A percentile compares a stretch with the other conserved stretches of the same genome.
Evolutionary conservation across 805 yeast species (phyloP).

Genomic region (Myxozyma neglecta): DNA sequence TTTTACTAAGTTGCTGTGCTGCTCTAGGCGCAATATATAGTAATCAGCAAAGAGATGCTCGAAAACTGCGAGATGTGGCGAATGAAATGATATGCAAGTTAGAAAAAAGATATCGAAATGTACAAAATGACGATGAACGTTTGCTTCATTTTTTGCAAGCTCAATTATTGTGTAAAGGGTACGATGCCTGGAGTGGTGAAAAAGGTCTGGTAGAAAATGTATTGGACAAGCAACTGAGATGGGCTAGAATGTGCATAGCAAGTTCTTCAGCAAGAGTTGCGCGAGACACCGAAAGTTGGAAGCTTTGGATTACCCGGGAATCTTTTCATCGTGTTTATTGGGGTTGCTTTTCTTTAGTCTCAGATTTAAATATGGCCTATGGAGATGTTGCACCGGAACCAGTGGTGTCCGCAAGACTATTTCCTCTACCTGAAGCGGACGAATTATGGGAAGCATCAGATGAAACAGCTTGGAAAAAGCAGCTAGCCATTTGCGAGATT

Average conservation of each 20-base stretch:
- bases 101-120: too few relatives aligned
- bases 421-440: constrained; percentile 33
- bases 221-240: constrained; percentile 6
- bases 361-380: background rate
- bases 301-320: constrained; percentile 6
- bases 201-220: constrained; percentile 7
- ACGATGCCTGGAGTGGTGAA: constrained; percentile 18
- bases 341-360: constrained; percentile 11
- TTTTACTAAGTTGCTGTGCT: background rate
- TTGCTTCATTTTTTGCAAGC: constrained; percentile 6
- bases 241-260: constrained; percentile 1
- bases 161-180: constrained; percentile 2
- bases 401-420: constrained; percentile 16
- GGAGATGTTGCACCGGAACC: constrained; percentile 10
- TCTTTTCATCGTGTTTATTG: constrained; percentile 11
- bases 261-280: background rate
- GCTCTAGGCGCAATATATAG: constrained; percentile 1
- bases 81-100: background rate
- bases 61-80: background rate
- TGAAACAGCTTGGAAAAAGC: background rate
- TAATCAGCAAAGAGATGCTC: background rate
- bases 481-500: background rate
- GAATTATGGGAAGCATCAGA: constrained; percentile 29
- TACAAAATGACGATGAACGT: background rate
- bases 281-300: background rate